Conservation (phyloP, 2,329 filamentous ascomycete species). For the Pezicula neosporulosa region DNA sequence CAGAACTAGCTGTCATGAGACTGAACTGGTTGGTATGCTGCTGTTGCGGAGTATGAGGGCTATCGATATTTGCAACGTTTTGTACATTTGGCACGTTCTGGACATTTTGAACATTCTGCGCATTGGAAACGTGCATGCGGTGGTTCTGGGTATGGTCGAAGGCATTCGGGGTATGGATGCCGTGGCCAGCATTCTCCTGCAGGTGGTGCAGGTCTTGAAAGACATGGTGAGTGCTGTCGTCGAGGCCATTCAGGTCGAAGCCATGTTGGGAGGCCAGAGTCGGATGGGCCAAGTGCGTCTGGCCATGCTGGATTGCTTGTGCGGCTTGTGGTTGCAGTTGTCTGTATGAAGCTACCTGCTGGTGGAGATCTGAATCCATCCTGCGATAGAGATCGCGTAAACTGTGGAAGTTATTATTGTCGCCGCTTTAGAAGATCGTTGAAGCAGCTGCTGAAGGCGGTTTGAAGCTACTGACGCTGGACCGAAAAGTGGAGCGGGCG, state of each 20-base stretch:
- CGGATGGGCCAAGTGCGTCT: conserved; percentile 26
- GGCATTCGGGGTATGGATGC: conserved; percentile 28
- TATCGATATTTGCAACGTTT: conserved; percentile 8
- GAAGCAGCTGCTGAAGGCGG: too few relatives aligned
- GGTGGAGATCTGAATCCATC: conserved; percentile 25
- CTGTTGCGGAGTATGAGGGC: conserved; percentile 30
- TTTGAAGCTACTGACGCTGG: too few relatives aligned
- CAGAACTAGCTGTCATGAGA: conserved; percentile 34
- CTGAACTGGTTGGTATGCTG: conserved; percentile 41
- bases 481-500: too few relatives aligned
- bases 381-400: conserved; percentile 3
- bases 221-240: conserved; percentile 30
- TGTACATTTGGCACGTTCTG: too few relatives aligned
- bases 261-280: conserved; percentile 31
- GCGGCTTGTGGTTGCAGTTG: conserved; percentile 27
- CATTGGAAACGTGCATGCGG: conserved; percentile 25
- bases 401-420: neutral
- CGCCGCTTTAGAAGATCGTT: too few relatives aligned
- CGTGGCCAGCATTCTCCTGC: conserved; percentile 28
- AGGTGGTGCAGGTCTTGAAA: conserved; percentile 35
- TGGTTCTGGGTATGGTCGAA: conserved; percentile 31
- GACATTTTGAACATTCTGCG: conserved; percentile 6
- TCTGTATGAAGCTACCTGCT: conserved; percentile 26
- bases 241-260: conserved; percentile 37
- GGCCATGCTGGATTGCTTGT: conserved; percentile 28